Evolutionary conservation across 208 protist species (phyloP).

Genomic region (Wallacemonas sp.): DNA sequence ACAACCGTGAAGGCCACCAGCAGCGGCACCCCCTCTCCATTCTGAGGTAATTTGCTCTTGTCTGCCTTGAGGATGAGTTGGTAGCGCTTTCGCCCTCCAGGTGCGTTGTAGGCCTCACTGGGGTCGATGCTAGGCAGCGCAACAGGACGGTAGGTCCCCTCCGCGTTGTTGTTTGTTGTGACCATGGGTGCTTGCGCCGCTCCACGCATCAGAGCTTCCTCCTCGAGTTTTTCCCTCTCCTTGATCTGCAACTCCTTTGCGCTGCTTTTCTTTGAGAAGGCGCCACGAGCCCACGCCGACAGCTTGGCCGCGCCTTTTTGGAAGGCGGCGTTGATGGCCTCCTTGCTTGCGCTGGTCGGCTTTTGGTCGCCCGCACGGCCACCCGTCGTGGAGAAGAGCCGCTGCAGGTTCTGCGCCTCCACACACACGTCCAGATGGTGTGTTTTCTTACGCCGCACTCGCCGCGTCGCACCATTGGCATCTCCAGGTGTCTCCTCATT

Average conservation of each 20-base stretch:
- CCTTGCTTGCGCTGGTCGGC: constrained; percentile 57
- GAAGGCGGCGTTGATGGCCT: constrained; percentile 45
- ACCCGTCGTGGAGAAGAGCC: constrained; percentile 32
- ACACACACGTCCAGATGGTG: constrained; percentile 47
- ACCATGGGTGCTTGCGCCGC: not conserved
- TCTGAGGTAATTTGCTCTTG: constrained; percentile 19
- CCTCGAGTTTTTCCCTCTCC: constrained; percentile 16
- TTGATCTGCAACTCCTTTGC: constrained; percentile 16
- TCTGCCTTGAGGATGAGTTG: constrained; percentile 43
- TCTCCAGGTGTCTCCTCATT: not conserved
- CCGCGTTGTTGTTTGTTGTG: constrained; percentile 9
- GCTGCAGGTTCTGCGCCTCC: constrained; percentile 50
- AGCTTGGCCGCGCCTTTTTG: constrained; percentile 47
- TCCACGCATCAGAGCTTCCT: constrained; percentile 13
- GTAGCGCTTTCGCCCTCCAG: constrained; percentile 42
- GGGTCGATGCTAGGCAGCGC: constrained; percentile 35
- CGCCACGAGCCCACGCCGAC: constrained; percentile 41
- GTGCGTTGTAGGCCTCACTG: constrained; percentile 63
- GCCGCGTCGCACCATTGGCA: not conserved
- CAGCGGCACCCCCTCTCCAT: constrained; percentile 38
- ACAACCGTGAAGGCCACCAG: constrained; percentile 49
- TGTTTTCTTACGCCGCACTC: constrained; percentile 45
- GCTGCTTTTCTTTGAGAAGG: constrained; percentile 19
- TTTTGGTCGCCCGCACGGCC: constrained; percentile 28
- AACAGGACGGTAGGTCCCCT: constrained; percentile 35